Conservation (phyloP, 2,329 filamentous ascomycete species). For the Trichoderma breve region DNA sequence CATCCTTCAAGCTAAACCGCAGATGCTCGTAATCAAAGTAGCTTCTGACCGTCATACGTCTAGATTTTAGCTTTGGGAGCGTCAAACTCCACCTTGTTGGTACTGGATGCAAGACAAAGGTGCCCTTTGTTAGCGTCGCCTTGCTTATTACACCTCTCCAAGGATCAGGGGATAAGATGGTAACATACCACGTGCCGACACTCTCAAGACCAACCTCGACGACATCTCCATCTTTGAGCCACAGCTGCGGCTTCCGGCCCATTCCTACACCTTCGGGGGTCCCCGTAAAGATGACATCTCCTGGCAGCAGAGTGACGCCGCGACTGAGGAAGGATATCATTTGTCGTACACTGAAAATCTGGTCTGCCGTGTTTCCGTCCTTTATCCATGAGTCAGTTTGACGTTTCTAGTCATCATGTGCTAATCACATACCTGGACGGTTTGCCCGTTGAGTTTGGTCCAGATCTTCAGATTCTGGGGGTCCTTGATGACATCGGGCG, state of each 20-base stretch:
- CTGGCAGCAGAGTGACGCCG: slow-evolving; percentile 61
- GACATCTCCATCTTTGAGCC: slow-evolving; percentile 68
- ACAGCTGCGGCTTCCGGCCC: slow-evolving; percentile 64
- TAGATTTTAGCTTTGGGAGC: slow-evolving; percentile 32
- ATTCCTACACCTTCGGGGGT: slow-evolving; percentile 70
- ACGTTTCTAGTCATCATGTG: not conserved
- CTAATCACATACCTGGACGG: slow-evolving; percentile 45
- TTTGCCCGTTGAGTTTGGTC: slow-evolving; percentile 59
- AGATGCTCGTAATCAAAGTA: not conserved
- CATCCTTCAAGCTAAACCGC: not conserved
- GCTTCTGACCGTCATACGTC: not conserved
- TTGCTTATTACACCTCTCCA: not conserved
- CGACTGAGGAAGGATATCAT: slow-evolving; percentile 59
- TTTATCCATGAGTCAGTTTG: slow-evolving; percentile 25
- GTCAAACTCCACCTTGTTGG: slow-evolving; percentile 34
- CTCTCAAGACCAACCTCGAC: slow-evolving; percentile 67
- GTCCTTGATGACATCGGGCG: slow-evolving; percentile 51
- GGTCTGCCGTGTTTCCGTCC: slow-evolving; percentile 56
- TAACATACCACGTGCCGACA: slow-evolving; percentile 55
- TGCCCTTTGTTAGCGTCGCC: not conserved
- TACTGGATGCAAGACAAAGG: slow-evolving; percentile 21
- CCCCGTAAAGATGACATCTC: slow-evolving; percentile 66
- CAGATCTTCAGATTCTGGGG: slow-evolving; percentile 56
- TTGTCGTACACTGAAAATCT: slow-evolving; percentile 62
- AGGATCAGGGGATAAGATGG: too few relatives aligned